Conservation (phyloP, 305 asterid species). For the Rubia tinctorum region DNA sequence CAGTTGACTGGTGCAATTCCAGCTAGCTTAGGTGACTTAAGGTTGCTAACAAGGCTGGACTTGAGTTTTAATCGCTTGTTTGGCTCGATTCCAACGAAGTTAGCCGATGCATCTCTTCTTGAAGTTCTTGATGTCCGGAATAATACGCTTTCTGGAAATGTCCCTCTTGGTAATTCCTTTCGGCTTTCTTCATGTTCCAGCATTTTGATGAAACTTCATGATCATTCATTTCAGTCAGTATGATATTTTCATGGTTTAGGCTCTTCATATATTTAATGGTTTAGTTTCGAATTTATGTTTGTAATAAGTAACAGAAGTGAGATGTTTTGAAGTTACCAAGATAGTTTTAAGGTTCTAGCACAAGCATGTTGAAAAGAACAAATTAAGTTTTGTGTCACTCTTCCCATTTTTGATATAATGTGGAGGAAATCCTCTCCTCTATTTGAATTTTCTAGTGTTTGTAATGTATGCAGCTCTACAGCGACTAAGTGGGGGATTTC, state of each 20-base stretch:
- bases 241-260: not conserved
- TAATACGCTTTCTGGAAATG: slow-evolving; percentile 85
- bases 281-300: too few relatives aligned
- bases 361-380: not conserved
- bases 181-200: not conserved
- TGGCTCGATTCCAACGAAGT: slow-evolving; percentile 77
- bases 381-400: not conserved
- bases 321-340: not conserved
- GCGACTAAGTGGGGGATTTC: slow-evolving; percentile 72
- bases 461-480: slow-evolving; percentile 53
- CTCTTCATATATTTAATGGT: not conserved
- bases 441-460: not conserved
- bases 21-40: slow-evolving; percentile 76
- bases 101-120: slow-evolving; percentile 80
- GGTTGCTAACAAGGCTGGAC: slow-evolving; percentile 61
- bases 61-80: slow-evolving; percentile 69
- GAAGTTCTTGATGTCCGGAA: slow-evolving; percentile 68
- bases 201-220: not conserved
- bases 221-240: not conserved
- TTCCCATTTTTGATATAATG: not conserved
- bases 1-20: slow-evolving; percentile 89
- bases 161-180: slow-evolving; percentile 74
- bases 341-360: not conserved
- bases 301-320: not conserved
- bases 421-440: not conserved